Percentiles rank a stretch among this genome's conserved stretches.
phyloP scores from a whole-genome alignment of 257 asterid genomes.

The Petunia axillaris region DNA sequence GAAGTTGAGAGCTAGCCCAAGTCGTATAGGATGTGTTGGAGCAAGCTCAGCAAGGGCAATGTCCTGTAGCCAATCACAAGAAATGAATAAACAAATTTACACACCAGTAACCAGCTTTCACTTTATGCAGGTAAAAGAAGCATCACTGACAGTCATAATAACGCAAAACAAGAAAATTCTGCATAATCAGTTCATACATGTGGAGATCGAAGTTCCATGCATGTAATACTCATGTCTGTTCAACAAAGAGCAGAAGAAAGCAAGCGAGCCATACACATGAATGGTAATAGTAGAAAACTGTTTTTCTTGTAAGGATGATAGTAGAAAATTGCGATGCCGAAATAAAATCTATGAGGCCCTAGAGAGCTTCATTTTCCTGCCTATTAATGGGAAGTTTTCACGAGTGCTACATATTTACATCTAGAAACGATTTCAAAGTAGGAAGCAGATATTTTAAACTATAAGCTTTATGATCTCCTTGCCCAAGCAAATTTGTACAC shows the following conservation, averaged over 20 bases:
- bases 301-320: too few relatives aligned
- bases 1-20: slow-evolving; percentile 65
- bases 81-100: neutral
- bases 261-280: too few relatives aligned
- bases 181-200: slow-evolving; percentile 9
- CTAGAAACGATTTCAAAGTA: neutral
- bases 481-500: neutral
- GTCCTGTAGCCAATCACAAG: slow-evolving; percentile 43
- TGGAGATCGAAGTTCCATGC: slow-evolving; percentile 20
- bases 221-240: neutral
- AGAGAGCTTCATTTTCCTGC: neutral
- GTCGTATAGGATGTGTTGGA: slow-evolving; percentile 44
- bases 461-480: slow-evolving; percentile 4
- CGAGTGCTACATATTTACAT: neutral
- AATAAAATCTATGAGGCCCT: neutral
- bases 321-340: too few relatives aligned
- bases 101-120: neutral
- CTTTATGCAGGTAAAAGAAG: slow-evolving; percentile 15
- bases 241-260: neutral
- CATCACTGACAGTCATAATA: neutral
- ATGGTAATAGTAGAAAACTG: too few relatives aligned
- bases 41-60: slow-evolving; percentile 60
- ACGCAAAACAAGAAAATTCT: neutral
- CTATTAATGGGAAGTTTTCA: neutral
- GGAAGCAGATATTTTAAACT: neutral